A percentile compares a stretch with the other conserved stretches of the same genome.
Conservation (phyloP, 1,284 basidiomycete genomes). For the Athelia psychrophila region DNA sequence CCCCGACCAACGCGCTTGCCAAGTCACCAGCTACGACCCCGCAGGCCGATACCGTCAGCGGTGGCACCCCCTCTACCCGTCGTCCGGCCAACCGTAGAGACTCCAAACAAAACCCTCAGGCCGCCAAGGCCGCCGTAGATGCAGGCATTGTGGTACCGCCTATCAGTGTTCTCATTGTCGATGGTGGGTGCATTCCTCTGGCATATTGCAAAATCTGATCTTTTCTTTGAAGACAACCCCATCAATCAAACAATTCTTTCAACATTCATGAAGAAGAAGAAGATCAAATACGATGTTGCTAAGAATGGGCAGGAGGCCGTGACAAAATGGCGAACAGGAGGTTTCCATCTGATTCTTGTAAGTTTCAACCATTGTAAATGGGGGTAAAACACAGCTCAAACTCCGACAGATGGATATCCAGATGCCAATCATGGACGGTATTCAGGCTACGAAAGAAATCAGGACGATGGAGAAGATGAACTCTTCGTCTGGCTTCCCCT, state of each 20-base stretch:
- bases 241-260: constrained; percentile 98
- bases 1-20: background rate
- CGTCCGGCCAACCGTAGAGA: background rate
- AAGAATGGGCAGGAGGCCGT: constrained; percentile 96
- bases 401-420: constrained; percentile 94
- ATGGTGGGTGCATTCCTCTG: constrained; percentile 57
- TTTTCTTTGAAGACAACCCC: constrained; percentile 76
- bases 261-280: constrained; percentile 95
- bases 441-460: constrained; percentile 96
- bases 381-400: constrained; percentile 8
- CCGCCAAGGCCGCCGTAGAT: constrained; percentile 25
- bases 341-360: constrained; percentile 95
- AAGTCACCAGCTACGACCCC: background rate
- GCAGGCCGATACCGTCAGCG: background rate
- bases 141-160: constrained; percentile 85
- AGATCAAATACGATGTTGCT: constrained; percentile 94
- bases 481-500: constrained; percentile 73
- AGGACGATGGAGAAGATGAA: constrained; percentile 76
- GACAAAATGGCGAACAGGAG: constrained; percentile 91
- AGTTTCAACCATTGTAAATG: constrained; percentile 24
- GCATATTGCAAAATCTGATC: constrained; percentile 8
- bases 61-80: background rate
- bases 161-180: constrained; percentile 94
- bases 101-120: background rate
- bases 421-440: constrained; percentile 98